phyloP scores from a whole-genome alignment of 257 asterid genomes.

The Penstemon newberryi region DNA sequence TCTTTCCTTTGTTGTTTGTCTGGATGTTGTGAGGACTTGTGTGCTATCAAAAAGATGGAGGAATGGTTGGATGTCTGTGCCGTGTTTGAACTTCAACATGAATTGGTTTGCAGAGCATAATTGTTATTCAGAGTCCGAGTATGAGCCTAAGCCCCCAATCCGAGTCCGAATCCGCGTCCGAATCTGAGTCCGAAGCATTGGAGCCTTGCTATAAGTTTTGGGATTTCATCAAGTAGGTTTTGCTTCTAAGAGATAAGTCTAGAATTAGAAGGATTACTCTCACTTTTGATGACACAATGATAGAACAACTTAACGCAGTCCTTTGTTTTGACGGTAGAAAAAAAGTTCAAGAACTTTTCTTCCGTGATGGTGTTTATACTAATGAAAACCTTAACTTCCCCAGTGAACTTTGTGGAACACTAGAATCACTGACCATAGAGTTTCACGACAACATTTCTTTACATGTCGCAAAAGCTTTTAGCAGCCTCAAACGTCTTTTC shows the following conservation, averaged over 20 bases:
- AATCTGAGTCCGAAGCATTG: neutral
- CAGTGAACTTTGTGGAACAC: conserved; percentile 25
- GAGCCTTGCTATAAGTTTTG: conserved; percentile 21
- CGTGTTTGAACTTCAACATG: conserved; percentile 30
- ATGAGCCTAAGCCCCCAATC: too few species aligned
- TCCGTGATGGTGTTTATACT: conserved; percentile 27
- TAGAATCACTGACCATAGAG: conserved; percentile 17
- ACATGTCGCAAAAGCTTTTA: neutral
- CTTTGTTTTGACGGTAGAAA: conserved; percentile 18
- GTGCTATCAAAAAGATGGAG: conserved; percentile 36
- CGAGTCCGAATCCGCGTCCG: too few species aligned
- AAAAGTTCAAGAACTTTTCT: conserved; percentile 26
- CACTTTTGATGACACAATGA: neutral
- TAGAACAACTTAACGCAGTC: neutral
- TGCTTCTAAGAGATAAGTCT: conserved; percentile 14
- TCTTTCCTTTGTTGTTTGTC: conserved; percentile 23
- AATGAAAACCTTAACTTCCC: conserved; percentile 18
- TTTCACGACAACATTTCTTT: conserved; percentile 19
- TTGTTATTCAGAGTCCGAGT: too few species aligned
- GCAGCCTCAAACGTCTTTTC: conserved; percentile 23
- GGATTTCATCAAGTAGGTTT: conserved; percentile 30
- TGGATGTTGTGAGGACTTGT: conserved; percentile 28
- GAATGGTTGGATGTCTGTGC: conserved; percentile 23
- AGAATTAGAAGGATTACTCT: conserved; percentile 23
- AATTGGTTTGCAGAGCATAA: conserved; percentile 10